Evolutionary conservation across 805 yeast species (phyloP).

Genomic region (Candida coquimbonensis): DNA sequence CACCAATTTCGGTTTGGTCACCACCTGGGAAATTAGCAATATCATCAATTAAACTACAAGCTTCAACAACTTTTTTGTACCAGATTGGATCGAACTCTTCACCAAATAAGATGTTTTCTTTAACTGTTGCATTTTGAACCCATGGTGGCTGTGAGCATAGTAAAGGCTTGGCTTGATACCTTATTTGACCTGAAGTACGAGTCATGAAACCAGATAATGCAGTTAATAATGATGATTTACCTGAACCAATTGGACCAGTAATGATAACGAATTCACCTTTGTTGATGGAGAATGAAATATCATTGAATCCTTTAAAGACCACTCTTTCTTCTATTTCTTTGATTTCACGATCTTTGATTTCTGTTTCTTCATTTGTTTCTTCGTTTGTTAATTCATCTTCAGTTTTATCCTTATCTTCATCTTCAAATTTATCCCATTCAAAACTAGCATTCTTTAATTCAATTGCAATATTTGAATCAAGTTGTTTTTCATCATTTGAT

Average conservation of each 20-base stretch:
- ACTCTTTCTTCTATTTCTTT: constrained; percentile 12
- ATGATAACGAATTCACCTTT: constrained; percentile 64
- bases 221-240: constrained; percentile 62
- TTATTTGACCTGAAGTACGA: constrained; percentile 41
- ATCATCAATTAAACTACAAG: constrained; percentile 55
- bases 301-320: constrained; percentile 38
- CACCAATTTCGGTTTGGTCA: constrained; percentile 67
- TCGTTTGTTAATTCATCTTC: constrained; percentile 5
- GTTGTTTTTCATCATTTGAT: too few relatives aligned
- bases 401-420: constrained; percentile 13
- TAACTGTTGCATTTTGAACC: constrained; percentile 70
- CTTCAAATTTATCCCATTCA: constrained; percentile 55
- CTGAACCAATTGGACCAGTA: constrained; percentile 74
- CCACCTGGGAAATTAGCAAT: constrained; percentile 57
- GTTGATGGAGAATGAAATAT: constrained; percentile 40
- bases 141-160: constrained; percentile 59
- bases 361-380: constrained; percentile 20
- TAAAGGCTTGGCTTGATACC: constrained; percentile 40
- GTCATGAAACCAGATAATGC: constrained; percentile 67
- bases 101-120: constrained; percentile 63
- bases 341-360: constrained; percentile 1
- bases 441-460: constrained; percentile 48
- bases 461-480: constrained; percentile 34
- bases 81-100: constrained; percentile 36
- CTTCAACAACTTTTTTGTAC: constrained; percentile 46